Evolutionary conservation across 1,284 basidiomycete genomes (phyloP), one percentile per base, ranked within the genome.

Genomic region (Naganishia cerealis): DNA sequence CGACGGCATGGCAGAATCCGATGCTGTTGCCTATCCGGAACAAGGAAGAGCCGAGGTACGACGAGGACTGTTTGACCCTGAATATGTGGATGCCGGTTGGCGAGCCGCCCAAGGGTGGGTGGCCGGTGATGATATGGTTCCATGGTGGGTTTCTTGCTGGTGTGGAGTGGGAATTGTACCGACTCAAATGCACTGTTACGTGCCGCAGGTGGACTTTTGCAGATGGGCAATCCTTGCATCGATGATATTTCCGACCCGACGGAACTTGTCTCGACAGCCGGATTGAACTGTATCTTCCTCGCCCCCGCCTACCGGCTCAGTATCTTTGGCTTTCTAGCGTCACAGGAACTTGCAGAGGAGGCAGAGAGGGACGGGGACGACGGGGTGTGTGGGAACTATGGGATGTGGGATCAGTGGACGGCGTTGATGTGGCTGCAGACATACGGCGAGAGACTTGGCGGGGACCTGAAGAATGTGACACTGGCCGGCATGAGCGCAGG

Each of bases 41-140:
- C 6, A 24, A 10, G 40, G 26, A 26, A 18, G 57, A 39, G 29
- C 9, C 38, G 57, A 18, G 40, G 57, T 58, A 58, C 29, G 40
- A 40, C 12, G 57, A 58, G 57, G 57, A 58, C 43, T 58, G 57
- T 58, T 58, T 58, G 39, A 38, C 10, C 9, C 5, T 58, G 57
- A 58, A 58, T 46, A 24, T 58, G 12, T 58, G 39, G 57, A 58
- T 58, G 57, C 57, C 57, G 10, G 57, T 26, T 12, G 24, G 24
- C n/a, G 57, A 43, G 33, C 7, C 29, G 40, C 57, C 57, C 0
- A 12, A 29, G 21, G 57, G 21, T 24, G 57, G 57, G 24, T 58
- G 57, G 57, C 39, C 39, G n/a, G 12, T 58, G 7, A 29, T 58
- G 38, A 40, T 58, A 13, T 58, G 57, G 39, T 58, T 42, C 29